Percentiles rank a stretch among this genome's conserved stretches.
These are phyloP conservation scores for Evernia prunastri DNA, from an alignment of 495 filamentous ascomycete genomes.

Conservation along the genomic window DNA sequence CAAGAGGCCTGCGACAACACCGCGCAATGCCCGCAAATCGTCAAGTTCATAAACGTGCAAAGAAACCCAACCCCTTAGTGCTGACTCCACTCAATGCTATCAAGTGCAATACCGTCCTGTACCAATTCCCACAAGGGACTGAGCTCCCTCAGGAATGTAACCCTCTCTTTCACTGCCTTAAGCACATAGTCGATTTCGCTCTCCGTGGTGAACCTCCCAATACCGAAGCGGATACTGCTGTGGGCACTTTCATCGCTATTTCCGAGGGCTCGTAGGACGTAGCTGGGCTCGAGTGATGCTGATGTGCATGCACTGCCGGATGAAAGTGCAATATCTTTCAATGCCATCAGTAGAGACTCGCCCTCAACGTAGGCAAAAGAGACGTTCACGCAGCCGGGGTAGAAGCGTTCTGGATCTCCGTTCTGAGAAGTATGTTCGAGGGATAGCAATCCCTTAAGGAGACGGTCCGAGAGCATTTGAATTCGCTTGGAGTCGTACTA, in stretches of 20 bases:
- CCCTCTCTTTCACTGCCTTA: slow-evolving; percentile 84
- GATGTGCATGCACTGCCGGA: slow-evolving; percentile 97
- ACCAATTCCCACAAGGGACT: slow-evolving; percentile 97
- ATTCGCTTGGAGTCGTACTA: slow-evolving; percentile 91
- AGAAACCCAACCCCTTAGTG: slow-evolving; percentile 50
- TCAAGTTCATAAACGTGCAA: slow-evolving; percentile 3
- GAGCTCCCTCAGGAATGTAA: slow-evolving; percentile 87
- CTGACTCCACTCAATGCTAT: slow-evolving; percentile 97
- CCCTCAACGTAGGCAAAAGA: slow-evolving; percentile 98
- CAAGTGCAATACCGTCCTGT: slow-evolving; percentile 90
- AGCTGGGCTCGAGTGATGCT: slow-evolving; percentile 91
- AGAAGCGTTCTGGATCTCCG: slow-evolving; percentile 74
- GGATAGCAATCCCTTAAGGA: slow-evolving; percentile 71
- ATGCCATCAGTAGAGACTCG: slow-evolving; percentile 93
- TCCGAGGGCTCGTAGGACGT: slow-evolving; percentile 87
- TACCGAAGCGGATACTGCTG: slow-evolving; percentile 95
- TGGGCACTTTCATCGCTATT: slow-evolving; percentile 96
- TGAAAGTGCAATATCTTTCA: slow-evolving; percentile 96
- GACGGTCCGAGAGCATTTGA: slow-evolving; percentile 69
- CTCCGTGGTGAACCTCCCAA: slow-evolving; percentile 94
- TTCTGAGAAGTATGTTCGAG: slow-evolving; percentile 92
- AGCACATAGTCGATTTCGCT: slow-evolving; percentile 95
- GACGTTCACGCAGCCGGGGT: slow-evolving; percentile 95
- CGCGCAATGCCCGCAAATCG: neutral
- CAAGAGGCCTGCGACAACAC: slow-evolving; percentile 6